Evolutionary conservation across 2,329 filamentous ascomycete genomes (phyloP).

Genomic region (Monilinia vaccinii-corymbosi): DNA sequence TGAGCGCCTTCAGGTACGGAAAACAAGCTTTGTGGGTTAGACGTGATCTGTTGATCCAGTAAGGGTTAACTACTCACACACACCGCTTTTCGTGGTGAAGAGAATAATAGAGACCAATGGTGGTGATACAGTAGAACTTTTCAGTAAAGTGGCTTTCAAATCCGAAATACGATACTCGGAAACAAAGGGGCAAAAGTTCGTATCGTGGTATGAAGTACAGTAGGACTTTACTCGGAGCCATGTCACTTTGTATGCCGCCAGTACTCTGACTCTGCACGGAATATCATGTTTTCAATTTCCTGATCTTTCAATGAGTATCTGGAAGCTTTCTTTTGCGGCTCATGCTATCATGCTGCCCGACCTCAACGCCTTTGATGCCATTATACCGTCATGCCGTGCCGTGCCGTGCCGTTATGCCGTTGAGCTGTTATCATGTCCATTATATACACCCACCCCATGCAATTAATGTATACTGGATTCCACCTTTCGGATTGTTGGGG

Average conservation of each 20-base stretch:
- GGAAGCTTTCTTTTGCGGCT: not conserved
- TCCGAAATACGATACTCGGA: not conserved
- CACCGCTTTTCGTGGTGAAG: too few species aligned
- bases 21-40: not conserved
- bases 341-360: not conserved
- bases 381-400: not conserved
- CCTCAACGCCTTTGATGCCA: too few species aligned
- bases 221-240: not conserved
- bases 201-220: not conserved
- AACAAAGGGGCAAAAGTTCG: not conserved
- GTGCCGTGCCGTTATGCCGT: not conserved
- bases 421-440: not conserved
- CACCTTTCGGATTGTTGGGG: not conserved
- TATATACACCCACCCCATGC: not conserved
- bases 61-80: too few species aligned
- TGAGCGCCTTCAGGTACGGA: not conserved
- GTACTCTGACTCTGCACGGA: not conserved
- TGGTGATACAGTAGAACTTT: too few species aligned
- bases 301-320: not conserved
- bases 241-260: not conserved
- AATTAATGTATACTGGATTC: not conserved
- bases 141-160: too few species aligned
- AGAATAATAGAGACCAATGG: too few species aligned
- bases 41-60: too few species aligned
- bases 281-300: not conserved